Evolutionary conservation across 148 eudicot species (phyloP), one percentile per base, ranked within the genome.

Genomic region (Rhododendron mucronatum): DNA sequence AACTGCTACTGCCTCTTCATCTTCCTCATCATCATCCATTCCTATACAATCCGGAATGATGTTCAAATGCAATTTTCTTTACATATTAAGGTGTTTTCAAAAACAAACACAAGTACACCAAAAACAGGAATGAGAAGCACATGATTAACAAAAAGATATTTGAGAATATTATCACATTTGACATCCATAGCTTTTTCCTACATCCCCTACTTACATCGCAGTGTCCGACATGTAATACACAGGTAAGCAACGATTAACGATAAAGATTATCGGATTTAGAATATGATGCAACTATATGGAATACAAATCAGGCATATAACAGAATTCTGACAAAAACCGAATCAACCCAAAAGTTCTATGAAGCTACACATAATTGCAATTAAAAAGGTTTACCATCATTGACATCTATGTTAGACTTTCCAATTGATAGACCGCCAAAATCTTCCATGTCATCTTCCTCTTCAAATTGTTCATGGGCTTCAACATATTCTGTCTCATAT

Each of bases 401-500:
- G 63, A 88, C 90, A 85, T 90, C 93, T 15, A 57, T 75, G 39
- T 61, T 41, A 78, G 61, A 30, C 35, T 87, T 85, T 7, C 82
- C 83, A 30, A 89, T 83, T 50, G 91, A 73, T 84, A 89, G 85
- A 85, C 90, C 89, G 76, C 86, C 93, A 86, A 93, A 91, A 90
- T 96, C 99, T 90, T 96, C 99, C 28, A 96, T 94, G 86, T 92
- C 98, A 44, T 95, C 97, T 86, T 92, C 94, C 85, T 92, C 95
- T 88, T 94, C 97, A 82, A 91, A 91, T 2, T 93, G 98, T 85
- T 91, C 92, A 92, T 86, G 89, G 84, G 93, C 97, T 90, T 95
- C 99, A 81, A 96, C 95, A 89, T 89, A 96, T 87, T 95, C 99
- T 26, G 88, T 86, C 88, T 88, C 94, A 44, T 86, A 79, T 87